Base-by-base conservation (phyloP, 805 yeast genomes). In the Kluyveromyces wickerhamii region DNA sequence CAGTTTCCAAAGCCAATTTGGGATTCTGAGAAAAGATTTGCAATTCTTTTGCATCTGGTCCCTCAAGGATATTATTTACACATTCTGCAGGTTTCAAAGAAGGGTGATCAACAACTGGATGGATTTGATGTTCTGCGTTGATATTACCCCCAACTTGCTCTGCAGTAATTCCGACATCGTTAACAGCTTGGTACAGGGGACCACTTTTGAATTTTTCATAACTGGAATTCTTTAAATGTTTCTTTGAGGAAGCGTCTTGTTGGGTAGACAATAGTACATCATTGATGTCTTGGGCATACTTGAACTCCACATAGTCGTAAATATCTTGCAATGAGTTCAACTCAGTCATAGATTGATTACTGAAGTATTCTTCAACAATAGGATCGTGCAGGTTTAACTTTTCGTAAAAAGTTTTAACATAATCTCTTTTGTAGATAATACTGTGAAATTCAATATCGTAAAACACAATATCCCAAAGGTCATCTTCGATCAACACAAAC, bases 381-480 rank as follows among this genome's bases (percentile, higher is more conserved):
- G 71, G 64, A 53, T 84, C 94, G 32, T 69, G 70, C 8, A 71
- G 54, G n/a, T 64, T 62, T 38, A 86, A 57, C 11, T 71, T 59
- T 15, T 69, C 63, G 30, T 72, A 71, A 36, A 83, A 64, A 35
- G 70, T 71, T 39, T 70, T 70, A 17, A 83, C 75, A 31, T 74
- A 69, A 32, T 69, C 66, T 52, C 79, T 74, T 63, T 86, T 88
- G 42, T 81, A 85, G 38, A 81, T 65, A 20, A 89, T 62, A 12
- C 94, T 79, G 55, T 87, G 96, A 57, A 77, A 92, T 46, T 86
- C 96, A 44, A 87, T 69, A 57, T 89, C 97, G 35, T 87, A 67
- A 43, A 76, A 82, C 10, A 86, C 78, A 43, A 89, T 79, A 52
- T 88, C 73, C 98, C 98, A 92, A 41, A 92, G 65, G 54, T 88